Conservation (phyloP, 2,329 filamentous ascomycete genomes). For the Fusarium duplospermum region DNA sequence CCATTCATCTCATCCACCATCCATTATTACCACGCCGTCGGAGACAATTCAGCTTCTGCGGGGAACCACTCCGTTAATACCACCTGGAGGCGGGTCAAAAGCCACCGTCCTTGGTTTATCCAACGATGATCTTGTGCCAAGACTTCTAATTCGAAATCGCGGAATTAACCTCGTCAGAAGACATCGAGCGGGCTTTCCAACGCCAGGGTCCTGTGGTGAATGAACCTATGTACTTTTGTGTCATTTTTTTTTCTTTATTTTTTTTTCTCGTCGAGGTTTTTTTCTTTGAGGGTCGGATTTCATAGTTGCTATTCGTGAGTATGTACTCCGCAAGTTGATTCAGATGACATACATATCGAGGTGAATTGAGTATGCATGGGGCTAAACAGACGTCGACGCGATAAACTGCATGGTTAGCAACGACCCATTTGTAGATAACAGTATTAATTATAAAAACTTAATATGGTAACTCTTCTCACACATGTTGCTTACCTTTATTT, state of each 20-base stretch:
- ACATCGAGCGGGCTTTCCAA: background rate
- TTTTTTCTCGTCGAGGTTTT: background rate
- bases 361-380: background rate
- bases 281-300: background rate
- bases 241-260: background rate
- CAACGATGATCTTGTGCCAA: constrained; percentile 1
- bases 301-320: background rate
- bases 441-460: background rate
- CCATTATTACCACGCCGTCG: background rate
- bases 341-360: background rate
- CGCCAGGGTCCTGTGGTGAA: background rate
- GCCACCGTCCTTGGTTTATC: background rate
- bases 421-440: background rate
- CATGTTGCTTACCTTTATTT: background rate
- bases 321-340: background rate
- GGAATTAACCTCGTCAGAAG: background rate
- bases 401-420: background rate
- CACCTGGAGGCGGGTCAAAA: background rate
- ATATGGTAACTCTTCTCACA: background rate
- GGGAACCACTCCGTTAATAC: background rate
- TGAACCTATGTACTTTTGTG: background rate
- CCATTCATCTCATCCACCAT: background rate
- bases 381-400: background rate
- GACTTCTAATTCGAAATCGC: background rate
- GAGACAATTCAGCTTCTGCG: constrained; percentile 1